These are phyloP conservation scores for Pyrus bretschneideri DNA, from an alignment of 306 rosid genomes.

Conservation along the genomic window DNA sequence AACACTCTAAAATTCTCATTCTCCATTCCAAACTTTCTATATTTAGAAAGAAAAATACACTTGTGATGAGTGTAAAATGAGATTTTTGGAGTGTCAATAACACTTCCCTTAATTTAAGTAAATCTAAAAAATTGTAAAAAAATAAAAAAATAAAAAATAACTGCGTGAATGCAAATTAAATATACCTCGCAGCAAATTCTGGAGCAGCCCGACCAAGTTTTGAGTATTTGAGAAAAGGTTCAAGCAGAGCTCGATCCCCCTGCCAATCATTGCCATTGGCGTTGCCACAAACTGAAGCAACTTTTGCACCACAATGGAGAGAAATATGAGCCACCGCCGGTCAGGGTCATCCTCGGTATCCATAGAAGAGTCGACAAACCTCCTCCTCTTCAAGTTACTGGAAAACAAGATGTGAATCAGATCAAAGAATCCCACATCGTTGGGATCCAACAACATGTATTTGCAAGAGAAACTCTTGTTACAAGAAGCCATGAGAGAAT, in stretches of 20 bases:
- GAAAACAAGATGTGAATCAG: slow-evolving; percentile 34
- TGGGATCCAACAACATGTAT: slow-evolving; percentile 48
- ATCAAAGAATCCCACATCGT: slow-evolving; percentile 49
- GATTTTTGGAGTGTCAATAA: too few species aligned
- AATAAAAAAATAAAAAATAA: too few species aligned
- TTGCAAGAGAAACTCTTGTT: slow-evolving; percentile 36
- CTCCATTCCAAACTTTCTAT: too few species aligned
- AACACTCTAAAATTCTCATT: too few species aligned
- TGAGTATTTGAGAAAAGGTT: slow-evolving; percentile 42
- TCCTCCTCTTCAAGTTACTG: slow-evolving; percentile 26
- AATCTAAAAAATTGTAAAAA: too few species aligned
- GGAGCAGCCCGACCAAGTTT: slow-evolving; percentile 19
- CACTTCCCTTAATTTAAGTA: too few species aligned
- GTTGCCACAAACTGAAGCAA: slow-evolving; percentile 17
- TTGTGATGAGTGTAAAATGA: too few species aligned
- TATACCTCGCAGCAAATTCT: slow-evolving; percentile 41
- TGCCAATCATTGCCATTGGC: slow-evolving; percentile 41
- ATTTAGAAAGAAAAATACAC: too few species aligned
- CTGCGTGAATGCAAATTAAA: neutral
- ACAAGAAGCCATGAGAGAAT: slow-evolving; percentile 21
- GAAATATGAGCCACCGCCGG: slow-evolving; percentile 47
- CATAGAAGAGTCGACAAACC: slow-evolving; percentile 33
- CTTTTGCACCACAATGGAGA: slow-evolving; percentile 55
- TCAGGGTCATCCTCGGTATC: slow-evolving; percentile 25
- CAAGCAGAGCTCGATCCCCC: slow-evolving; percentile 27